phyloP scores from a whole-genome alignment of 2,329 filamentous ascomycete genomes.

The Diplodia scrobiculata region DNA sequence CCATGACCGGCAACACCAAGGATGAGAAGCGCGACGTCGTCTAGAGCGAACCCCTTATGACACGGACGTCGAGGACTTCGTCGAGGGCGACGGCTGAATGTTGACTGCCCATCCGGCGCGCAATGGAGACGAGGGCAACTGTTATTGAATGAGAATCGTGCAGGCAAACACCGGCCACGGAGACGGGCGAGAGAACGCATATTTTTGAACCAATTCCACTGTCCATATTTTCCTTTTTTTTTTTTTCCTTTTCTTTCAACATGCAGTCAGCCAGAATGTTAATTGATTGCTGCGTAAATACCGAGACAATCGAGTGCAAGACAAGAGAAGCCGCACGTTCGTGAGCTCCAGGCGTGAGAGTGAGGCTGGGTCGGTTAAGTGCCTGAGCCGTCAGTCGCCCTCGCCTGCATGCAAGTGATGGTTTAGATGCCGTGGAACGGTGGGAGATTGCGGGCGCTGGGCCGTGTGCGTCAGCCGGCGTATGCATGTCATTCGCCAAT shows the following conservation, averaged over 20 bases:
- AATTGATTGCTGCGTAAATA: neutral
- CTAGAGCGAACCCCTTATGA: slow-evolving; percentile 7
- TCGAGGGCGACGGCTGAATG: neutral
- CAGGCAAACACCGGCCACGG: neutral
- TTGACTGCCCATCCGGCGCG: neutral
- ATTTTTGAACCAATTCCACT: neutral
- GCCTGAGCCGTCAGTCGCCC: too few species aligned
- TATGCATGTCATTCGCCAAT: neutral
- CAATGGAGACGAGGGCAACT: neutral
- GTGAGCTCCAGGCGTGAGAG: too few species aligned
- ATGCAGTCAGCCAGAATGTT: neutral
- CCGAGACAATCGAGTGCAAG: neutral
- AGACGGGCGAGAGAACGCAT: neutral
- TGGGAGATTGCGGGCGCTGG: neutral
- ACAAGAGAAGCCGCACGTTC: neutral
- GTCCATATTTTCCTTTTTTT: neutral
- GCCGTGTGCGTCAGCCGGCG: neutral
- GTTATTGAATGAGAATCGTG: neutral
- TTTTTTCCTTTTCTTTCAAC: neutral
- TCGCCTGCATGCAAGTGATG: too few species aligned
- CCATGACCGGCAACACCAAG: neutral
- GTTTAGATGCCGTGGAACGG: too few species aligned
- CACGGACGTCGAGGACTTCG: neutral
- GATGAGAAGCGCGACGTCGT: neutral
- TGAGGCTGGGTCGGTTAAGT: too few species aligned